Evolutionary conservation across 1,284 basidiomycete genomes (phyloP), one percentile per base, ranked within the genome.

Genomic region (Thecaphora thlaspeos): DNA sequence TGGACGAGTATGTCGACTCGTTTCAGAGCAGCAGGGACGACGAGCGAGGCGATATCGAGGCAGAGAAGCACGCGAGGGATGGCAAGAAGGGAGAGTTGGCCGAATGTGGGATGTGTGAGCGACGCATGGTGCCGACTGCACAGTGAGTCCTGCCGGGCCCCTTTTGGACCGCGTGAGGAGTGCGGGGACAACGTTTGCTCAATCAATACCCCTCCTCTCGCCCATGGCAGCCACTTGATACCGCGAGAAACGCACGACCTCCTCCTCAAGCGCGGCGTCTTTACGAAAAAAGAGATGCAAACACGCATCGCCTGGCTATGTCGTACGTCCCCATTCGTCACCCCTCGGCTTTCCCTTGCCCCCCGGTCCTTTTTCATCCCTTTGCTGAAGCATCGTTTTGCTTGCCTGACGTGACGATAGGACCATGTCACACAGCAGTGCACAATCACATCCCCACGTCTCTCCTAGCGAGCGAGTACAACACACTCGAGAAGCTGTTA

Each of bases 41-140:
- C 26, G 7, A 11, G 11, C 26, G 26, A 28, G 7, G 26, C 7
- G 7, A 28, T 28, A 37, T 7, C 4, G 8, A 15, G 36, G 36
- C 36, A 37, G 36, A 15, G 8, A 15, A 15, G 36, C 36, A 37
- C 36, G 18, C 8, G 4, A 37, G 36, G 36, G 17, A 37, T 4
- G 14, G 18, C 36, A 15, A 19, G 14, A 37, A 37, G 28, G 42
- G 23, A 12, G 28, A 43, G 14, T 39, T 46, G 14, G 46, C 18
- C 26, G 44, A 52, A 5, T 52, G 50, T 34, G 47, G 50, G 21
- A n/a, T 52, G 12, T 52, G 50, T 24, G 50, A 52, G 22, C 32
- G 50, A 12, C 5, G 28, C 23, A 52, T 52, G 50, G 19, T 52
- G 43, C 45, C 49, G 11, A 52, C 50, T 14, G 50, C 44, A 19